Conservation (phyloP, 2,329 filamentous ascomycete species). For the Aspergillus ruber region DNA sequence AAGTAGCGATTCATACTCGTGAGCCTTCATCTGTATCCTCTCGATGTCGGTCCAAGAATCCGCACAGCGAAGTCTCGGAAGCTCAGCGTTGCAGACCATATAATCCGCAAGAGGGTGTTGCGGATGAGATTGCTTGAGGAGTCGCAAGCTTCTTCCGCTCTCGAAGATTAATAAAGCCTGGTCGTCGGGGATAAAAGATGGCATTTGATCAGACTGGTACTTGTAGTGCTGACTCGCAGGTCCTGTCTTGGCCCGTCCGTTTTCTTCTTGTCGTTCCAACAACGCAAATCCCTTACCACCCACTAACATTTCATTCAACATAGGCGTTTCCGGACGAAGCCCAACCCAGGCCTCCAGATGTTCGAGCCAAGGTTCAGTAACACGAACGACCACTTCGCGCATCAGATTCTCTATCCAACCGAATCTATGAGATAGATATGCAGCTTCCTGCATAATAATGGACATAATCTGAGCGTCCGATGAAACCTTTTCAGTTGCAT, state of each 20-base stretch:
- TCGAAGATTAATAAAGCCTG: slow-evolving; percentile 70
- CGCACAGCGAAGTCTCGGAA: slow-evolving; percentile 60
- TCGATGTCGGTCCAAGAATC: slow-evolving; percentile 67
- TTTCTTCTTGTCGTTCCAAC: slow-evolving; percentile 54
- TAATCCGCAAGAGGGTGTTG: slow-evolving; percentile 59
- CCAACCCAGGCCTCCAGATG: slow-evolving; percentile 71
- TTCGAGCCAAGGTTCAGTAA: slow-evolving; percentile 61
- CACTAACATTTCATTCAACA: slow-evolving; percentile 44
- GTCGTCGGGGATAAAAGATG: slow-evolving; percentile 64
- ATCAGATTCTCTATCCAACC: slow-evolving; percentile 58
- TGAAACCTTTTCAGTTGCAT: slow-evolving; percentile 42
- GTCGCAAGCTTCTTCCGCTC: slow-evolving; percentile 67
- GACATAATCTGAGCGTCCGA: slow-evolving; percentile 59
- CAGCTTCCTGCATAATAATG: slow-evolving; percentile 55
- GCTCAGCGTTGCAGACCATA: slow-evolving; percentile 41
- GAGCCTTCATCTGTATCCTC: slow-evolving; percentile 55
- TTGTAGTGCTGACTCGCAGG: slow-evolving; percentile 58
- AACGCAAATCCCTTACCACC: slow-evolving; percentile 56
- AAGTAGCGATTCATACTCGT: slow-evolving; percentile 31
- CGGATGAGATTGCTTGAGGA: slow-evolving; percentile 64
- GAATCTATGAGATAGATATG: slow-evolving; percentile 58
- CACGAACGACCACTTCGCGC: slow-evolving; percentile 58
- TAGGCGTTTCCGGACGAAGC: slow-evolving; percentile 52
- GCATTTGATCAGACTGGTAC: slow-evolving; percentile 51
- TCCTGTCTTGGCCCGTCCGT: slow-evolving; percentile 52